phyloP scores from a whole-genome alignment of 768 basidiomycete species.

The Heimioporus sp. region DNA sequence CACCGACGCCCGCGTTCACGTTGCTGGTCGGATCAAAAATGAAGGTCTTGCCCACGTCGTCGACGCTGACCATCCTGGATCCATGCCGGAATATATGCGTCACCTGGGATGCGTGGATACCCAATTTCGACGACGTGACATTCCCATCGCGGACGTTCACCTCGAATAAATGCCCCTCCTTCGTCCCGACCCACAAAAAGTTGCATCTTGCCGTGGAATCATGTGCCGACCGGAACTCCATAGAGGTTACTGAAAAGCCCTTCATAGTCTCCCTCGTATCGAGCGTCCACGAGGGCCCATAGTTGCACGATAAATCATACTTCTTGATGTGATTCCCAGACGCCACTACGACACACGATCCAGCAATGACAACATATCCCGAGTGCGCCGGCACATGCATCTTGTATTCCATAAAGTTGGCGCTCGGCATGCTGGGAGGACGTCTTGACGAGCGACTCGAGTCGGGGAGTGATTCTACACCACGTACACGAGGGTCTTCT shows the following conservation, averaged over 20 bases:
- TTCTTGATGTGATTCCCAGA: constrained; percentile 58
- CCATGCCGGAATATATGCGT: constrained; percentile 73
- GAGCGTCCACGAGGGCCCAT: constrained; percentile 45
- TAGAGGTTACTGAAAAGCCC: constrained; percentile 67
- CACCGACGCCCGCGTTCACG: constrained; percentile 9
- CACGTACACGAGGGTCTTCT: constrained; percentile 48
- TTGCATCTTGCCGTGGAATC: constrained; percentile 51
- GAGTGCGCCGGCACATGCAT: constrained; percentile 55
- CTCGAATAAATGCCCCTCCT: constrained; percentile 86
- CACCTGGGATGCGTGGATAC: constrained; percentile 65
- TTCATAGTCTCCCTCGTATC: constrained; percentile 67
- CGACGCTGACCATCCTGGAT: constrained; percentile 72
- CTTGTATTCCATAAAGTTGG: constrained; percentile 41
- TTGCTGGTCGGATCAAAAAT: constrained; percentile 57
- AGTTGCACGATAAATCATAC: constrained; percentile 54
- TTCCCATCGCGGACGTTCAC: constrained; percentile 65
- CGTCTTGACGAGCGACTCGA: constrained; percentile 64
- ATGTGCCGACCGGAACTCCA: constrained; percentile 68
- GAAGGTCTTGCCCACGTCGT: constrained; percentile 81
- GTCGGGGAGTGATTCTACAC: constrained; percentile 62
- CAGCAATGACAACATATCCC: constrained; percentile 55
- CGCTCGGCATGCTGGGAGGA: constrained; percentile 34
- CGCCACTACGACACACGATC: constrained; percentile 56
- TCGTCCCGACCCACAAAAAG: constrained; percentile 84
- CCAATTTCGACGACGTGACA: constrained; percentile 55